Evolutionary conservation across 768 basidiomycete genomes (phyloP), one percentile per base, ranked within the genome.

Genomic region (Rhodotorula taiwanensis): DNA sequence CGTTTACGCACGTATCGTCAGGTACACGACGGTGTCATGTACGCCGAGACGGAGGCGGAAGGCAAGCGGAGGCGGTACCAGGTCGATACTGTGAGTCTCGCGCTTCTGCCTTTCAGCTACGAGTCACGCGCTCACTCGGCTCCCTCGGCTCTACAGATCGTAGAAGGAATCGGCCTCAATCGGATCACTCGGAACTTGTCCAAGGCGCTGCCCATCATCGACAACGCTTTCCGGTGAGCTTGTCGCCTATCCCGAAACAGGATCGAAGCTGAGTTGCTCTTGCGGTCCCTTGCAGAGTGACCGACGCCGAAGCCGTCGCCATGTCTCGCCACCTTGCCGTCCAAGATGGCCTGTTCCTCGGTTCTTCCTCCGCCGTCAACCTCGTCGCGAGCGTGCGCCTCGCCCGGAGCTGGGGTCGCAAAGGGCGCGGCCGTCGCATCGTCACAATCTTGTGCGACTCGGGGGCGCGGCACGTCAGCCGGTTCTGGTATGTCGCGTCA

Each of bases 341-440:
- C 53, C 79, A 88, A 58, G 94, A 98, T 69, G 95, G 95, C 0
- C 79, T 99, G 31, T 98, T 93, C 77, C 79, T 98, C 33, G 95
- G 95, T 20, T 97, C 93, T 0, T 94, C 90, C 63, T 93, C 89
- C 71, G 94, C 95, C 0, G 93, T 91, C 74, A 99, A 98, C 73
- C 80, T 99, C 43, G 83, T 95, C n/a, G 88, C 94, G 3, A 90
- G 88, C 70, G 81, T 95, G 50, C 86, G 87, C 71, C 78, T 93
- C 21, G 84, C 82, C 4, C 84, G 84, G 70, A 82, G 82, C 39
- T 67, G 62, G 56, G 52, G 72, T 80, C 83, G 79, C 81, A 82
- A 18, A 86, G 60, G 56, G 8, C 25, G 36, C 21, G 85, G 88
- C 7, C 81, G 87, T 72, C 82, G 79, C 13, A 76, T 97, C 28